Evolutionary conservation across 2,329 filamentous ascomycete species (phyloP), one percentile per base, ranked within the genome.

Genomic region (Nigrospora oryzae): DNA sequence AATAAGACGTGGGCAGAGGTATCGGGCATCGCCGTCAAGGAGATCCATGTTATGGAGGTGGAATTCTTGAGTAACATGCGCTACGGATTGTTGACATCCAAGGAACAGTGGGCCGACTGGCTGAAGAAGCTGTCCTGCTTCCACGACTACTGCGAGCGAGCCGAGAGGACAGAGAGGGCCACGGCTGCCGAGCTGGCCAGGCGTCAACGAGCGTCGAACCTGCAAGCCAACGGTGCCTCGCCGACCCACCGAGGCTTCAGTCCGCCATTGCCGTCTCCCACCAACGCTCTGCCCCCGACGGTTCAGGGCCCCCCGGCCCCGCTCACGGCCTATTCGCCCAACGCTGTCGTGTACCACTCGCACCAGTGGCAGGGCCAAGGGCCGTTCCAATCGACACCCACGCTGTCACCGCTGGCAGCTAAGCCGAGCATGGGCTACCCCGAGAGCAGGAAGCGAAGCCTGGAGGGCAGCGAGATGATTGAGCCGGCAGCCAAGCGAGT

Each of bases 1-100:
- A 98, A 98, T 71, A 96, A 97, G 72, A 98, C 93, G 0, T 98
- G 93, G 93, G 93, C 91, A 3, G 93, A 98, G 57, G 93, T 98
- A 11, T 97, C 93, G 1, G 86, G 87, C 38, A 95, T 98, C 49
- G 83, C 87, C 2, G 91, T 97, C 12, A 82, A 85, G 49, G 93
- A 98, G 65, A 95, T 98, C 42, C 93, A 98, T 62, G 86, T 96
- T 38, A 98, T 98, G 93, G 93, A 98, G 63, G 93, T 98, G n/a
- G 93, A 98, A 63, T 98, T 98, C 57, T 72, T 98, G 51, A 96
- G 91, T 71, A 97, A 97, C 65, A 95, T 98, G 84, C 82, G 91
- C 58, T 98, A 97, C 66, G 89, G 88, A 56, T 72, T 98, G 8
- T 83, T 91, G 60, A 89, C 88, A 4, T 94, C 90, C 4, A 83